Percentiles rank a stretch among this genome's conserved stretches.
These are phyloP conservation scores for Colletotrichum cordylinicola DNA, from an alignment of 2,329 filamentous ascomycete species.

Conservation along the genomic window DNA sequence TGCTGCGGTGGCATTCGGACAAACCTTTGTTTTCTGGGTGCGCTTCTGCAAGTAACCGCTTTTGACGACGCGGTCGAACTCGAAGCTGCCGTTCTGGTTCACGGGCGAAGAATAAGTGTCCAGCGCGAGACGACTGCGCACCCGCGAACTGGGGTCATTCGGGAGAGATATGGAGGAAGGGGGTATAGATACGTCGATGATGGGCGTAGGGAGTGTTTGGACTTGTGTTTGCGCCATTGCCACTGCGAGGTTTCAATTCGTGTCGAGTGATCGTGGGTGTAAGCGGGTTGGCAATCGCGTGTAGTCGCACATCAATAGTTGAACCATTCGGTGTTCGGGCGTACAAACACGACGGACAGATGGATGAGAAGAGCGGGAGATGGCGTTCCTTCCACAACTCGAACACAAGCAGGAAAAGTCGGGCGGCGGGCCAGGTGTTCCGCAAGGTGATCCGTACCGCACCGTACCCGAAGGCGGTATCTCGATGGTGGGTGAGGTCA, in stretches of 20 bases:
- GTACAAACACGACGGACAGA: neutral
- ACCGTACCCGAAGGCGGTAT: neutral
- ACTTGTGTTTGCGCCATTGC: slow-evolving; percentile 18
- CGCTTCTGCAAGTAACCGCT: slow-evolving; percentile 85
- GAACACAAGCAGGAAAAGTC: neutral
- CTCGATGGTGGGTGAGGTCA: neutral
- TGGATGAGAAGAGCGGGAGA: neutral
- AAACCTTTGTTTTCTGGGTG: slow-evolving; percentile 91
- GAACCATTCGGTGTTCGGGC: slow-evolving; percentile 3
- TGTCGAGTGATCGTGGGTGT: neutral
- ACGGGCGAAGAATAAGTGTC: slow-evolving; percentile 79
- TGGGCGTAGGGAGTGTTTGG: slow-evolving; percentile 15
- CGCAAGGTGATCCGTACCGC: neutral
- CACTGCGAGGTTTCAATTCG: neutral
- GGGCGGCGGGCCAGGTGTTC: neutral
- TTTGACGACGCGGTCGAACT: slow-evolving; percentile 93
- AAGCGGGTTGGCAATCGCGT: slow-evolving; percentile 3
- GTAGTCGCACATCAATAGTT: slow-evolving; percentile 9
- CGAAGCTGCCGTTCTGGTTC: slow-evolving; percentile 94
- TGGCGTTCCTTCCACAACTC: neutral
- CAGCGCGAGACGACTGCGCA: slow-evolving; percentile 53
- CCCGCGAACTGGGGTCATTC: slow-evolving; percentile 29
- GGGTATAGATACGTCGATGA: slow-evolving; percentile 27
- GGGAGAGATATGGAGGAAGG: slow-evolving; percentile 21
- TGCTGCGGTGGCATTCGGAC: slow-evolving; percentile 12